These are phyloP conservation scores for Ceratobasidium sp. DNA, from an alignment of 1,284 basidiomycete species.

Conservation along the genomic window DNA sequence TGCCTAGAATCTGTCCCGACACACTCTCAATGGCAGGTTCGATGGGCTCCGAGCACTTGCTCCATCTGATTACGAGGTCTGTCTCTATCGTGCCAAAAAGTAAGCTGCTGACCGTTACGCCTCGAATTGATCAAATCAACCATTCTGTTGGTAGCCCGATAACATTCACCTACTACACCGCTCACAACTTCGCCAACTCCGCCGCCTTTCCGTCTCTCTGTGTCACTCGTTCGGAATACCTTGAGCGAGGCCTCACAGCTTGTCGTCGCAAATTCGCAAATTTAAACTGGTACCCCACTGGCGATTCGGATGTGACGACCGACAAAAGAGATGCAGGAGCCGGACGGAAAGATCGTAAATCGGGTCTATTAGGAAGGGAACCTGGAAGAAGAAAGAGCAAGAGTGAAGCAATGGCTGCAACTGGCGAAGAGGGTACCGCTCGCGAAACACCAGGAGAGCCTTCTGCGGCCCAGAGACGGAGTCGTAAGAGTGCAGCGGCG, in stretches of 20 bases:
- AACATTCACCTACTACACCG: slow-evolving; percentile 73
- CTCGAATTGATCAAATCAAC: slow-evolving; percentile 21
- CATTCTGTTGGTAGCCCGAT: slow-evolving; percentile 65
- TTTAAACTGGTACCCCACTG: background rate
- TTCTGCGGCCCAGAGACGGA: background rate
- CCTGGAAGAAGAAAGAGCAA: background rate
- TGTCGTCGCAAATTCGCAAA: slow-evolving; percentile 68
- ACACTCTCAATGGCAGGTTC: no score
- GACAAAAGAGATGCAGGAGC: background rate
- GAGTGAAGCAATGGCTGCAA: background rate
- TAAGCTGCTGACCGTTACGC: slow-evolving; percentile 54
- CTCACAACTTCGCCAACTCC: slow-evolving; percentile 63
- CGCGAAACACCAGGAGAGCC: background rate
- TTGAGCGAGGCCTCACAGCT: slow-evolving; percentile 77
- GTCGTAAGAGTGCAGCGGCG: background rate
- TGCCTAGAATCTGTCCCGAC: no score
- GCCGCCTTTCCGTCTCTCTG: slow-evolving; percentile 60
- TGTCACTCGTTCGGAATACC: slow-evolving; percentile 81
- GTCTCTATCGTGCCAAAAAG: slow-evolving; percentile 75
- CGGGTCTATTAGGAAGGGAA: background rate
- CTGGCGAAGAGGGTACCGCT: background rate
- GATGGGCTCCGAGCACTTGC: slow-evolving; percentile 78
- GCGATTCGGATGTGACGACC: background rate
- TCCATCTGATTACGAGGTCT: slow-evolving; percentile 76
- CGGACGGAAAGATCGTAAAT: background rate